Conservation (phyloP, 176 grass and related monocot species). For the Musa acuminata region DNA sequence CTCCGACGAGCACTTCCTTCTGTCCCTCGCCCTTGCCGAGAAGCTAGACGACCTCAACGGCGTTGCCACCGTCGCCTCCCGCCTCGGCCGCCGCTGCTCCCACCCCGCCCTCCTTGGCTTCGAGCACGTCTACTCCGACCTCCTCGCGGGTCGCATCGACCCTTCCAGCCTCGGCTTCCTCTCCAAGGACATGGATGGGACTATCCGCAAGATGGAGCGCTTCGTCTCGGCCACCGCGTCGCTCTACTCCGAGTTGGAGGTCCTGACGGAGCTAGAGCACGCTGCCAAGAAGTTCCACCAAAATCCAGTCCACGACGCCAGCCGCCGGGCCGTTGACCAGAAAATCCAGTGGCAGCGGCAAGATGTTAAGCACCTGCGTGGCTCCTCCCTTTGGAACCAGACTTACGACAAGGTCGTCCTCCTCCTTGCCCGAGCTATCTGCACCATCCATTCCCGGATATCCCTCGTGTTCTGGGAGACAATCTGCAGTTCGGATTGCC, state of each 20-base stretch:
- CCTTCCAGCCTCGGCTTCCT: slow-evolving; percentile 22
- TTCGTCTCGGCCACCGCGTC: slow-evolving; percentile 50
- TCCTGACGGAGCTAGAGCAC: slow-evolving; percentile 66
- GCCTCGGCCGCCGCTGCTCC: slow-evolving; percentile 66
- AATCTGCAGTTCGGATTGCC: slow-evolving; percentile 40
- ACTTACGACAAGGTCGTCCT: slow-evolving; percentile 72
- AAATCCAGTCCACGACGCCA: slow-evolving; percentile 37
- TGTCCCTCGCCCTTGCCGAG: slow-evolving; percentile 72
- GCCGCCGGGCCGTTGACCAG: slow-evolving; percentile 50
- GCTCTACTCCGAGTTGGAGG: slow-evolving; percentile 71
- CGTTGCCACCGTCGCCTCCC: slow-evolving; percentile 55
- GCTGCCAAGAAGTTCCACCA: slow-evolving; percentile 42
- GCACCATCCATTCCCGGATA: slow-evolving; percentile 56
- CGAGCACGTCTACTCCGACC: slow-evolving; percentile 87
- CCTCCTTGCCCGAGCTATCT: slow-evolving; percentile 67
- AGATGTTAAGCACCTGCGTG: slow-evolving; percentile 52
- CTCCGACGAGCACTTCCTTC: slow-evolving; percentile 60
- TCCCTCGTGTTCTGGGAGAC: slow-evolving; percentile 63
- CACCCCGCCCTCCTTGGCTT: slow-evolving; percentile 54
- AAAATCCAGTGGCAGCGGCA: slow-evolving; percentile 65
- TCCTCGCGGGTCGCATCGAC: slow-evolving; percentile 49
- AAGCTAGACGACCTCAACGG: slow-evolving; percentile 78
- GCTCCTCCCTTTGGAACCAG: slow-evolving; percentile 75
- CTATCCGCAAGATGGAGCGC: slow-evolving; percentile 74
- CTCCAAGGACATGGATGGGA: slow-evolving; percentile 32